These are phyloP conservation scores for Lolium perenne DNA, from an alignment of 176 grass and related monocot genomes.

Conservation along the genomic window DNA sequence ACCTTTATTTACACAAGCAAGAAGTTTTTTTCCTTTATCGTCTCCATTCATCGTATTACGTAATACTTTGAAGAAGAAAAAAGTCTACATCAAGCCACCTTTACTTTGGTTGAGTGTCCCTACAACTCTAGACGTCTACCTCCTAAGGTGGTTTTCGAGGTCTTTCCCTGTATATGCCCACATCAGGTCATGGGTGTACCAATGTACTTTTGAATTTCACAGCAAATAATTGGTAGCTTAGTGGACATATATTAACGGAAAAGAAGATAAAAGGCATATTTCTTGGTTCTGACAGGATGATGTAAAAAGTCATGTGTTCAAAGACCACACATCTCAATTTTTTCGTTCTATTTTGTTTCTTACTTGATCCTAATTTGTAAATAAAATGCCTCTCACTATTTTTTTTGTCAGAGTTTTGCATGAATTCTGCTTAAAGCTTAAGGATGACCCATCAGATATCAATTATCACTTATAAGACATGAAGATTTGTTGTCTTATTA, in stretches of 20 bases:
- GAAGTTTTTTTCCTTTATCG: neutral
- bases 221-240: too few relatives aligned
- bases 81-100: neutral
- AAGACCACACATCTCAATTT: neutral
- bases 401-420: neutral
- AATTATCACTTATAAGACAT: neutral
- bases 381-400: neutral
- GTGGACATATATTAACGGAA: too few relatives aligned
- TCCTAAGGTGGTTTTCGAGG: neutral
- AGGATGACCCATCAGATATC: neutral
- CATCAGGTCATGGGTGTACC: neutral
- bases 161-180: neutral
- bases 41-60: slow-evolving; percentile 7
- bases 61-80: slow-evolving; percentile 14
- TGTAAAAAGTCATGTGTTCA: neutral
- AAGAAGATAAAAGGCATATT: too few relatives aligned
- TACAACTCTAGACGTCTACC: neutral
- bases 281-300: neutral
- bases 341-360: neutral
- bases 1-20: slow-evolving; percentile 4
- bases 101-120: neutral
- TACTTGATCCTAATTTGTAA: too few relatives aligned
- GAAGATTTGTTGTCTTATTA: neutral
- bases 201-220: neutral
- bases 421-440: neutral